Base-by-base conservation (phyloP, 371 early-diverging fungal species). In the Mucor velutinosus region DNA sequence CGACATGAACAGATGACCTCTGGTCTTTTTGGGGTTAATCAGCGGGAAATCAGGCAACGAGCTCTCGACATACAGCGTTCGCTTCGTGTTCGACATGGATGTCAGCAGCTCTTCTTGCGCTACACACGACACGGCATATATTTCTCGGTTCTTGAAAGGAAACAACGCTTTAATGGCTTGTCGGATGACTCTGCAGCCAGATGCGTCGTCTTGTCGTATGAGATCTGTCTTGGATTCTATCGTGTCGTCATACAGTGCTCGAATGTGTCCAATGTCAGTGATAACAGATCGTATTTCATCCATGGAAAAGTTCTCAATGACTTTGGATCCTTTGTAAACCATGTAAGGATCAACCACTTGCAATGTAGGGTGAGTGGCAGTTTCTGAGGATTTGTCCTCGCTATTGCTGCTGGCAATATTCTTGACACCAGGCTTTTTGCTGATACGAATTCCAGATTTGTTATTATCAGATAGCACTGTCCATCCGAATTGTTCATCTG, bases 221-320 rank as follows among this genome's bases (percentile, higher is more conserved):
- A 76, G 58, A 58, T 85, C 80, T 27, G 67, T 64, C 2, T 70
- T 75, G 0, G 76, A 66, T 12, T 85, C 86, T 25, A 84, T 67
- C 2, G 86, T 71, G 35, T 82, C 81, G 45, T 86, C 86, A 68
- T 79, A 74, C 27, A 67, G 67, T 14, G 71, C 62, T 27, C 86
- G 76, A 1, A 76, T 37, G 23, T 76, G 70, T 1, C 81, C 81
- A 7, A 76, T 72, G 17, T 83, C 81, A 19, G 79, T 81, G 6
- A 87, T 78, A 8, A 87, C 79, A 1, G 86, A 75, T 0, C 82
- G 77, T 19, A 87, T 78, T 58, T 87, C 88, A 39, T 86, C 88
- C 27, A 83, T 47, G 6, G 88, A 87, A 58, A 83, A 86, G 17
- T 82, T 76, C 57, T 87, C 88, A 41, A 87, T 85, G 12, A 87